phyloP scores from a whole-genome alignment of 257 asterid genomes.

The Solanum habrochaites region DNA sequence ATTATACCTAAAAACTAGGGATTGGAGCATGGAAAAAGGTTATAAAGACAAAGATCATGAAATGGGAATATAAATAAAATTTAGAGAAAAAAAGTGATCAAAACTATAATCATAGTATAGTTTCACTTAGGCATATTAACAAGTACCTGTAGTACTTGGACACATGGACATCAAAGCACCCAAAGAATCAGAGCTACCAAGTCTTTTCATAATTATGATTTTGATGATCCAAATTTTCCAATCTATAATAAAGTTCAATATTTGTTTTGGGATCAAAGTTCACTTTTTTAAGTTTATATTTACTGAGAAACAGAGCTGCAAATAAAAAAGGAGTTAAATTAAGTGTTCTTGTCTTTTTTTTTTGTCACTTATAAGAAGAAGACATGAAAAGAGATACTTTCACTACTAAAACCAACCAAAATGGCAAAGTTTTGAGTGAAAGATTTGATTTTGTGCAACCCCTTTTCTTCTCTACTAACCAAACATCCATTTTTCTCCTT shows the following conservation, averaged over 20 bases:
- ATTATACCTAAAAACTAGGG: not conserved
- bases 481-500: conserved; percentile 29
- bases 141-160: conserved; percentile 81
- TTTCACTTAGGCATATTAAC: not conserved
- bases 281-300: not conserved
- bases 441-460: conserved; percentile 7
- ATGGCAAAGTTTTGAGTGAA: conserved; percentile 45
- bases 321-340: not conserved
- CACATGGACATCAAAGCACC: conserved; percentile 82
- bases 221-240: conserved; percentile 1
- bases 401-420: conserved; percentile 37
- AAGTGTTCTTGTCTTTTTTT: not conserved
- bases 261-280: not conserved
- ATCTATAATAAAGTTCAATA: not conserved
- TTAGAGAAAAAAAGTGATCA: not conserved
- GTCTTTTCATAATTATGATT: conserved; percentile 58
- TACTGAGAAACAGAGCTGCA: not conserved
- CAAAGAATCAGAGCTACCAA: conserved; percentile 61
- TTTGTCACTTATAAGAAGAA: conserved; percentile 17
- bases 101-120: not conserved
- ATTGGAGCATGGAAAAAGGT: conserved; percentile 1
- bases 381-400: conserved; percentile 19
- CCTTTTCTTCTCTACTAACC: conserved; percentile 29
- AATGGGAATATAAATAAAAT: conserved; percentile 1
- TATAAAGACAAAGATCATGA: conserved; percentile 36